Percentiles rank a stretch among this genome's conserved stretches.
Evolutionary conservation across 1,139 yeast species (phyloP).

Genomic region (Candida tunisiensis): DNA sequence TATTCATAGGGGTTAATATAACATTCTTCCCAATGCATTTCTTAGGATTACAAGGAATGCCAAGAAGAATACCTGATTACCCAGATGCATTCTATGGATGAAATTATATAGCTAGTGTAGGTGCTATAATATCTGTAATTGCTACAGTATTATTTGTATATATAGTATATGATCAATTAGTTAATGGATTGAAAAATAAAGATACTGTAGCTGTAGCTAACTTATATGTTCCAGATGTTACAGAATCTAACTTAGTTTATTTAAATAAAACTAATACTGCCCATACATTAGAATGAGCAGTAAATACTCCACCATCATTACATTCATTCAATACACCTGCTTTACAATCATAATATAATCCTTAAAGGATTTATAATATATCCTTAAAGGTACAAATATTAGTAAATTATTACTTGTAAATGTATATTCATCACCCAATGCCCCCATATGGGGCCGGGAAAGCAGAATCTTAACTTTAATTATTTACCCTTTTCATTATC

Average conservation of each 20-base stretch:
- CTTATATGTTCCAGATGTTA: constrained; percentile 1
- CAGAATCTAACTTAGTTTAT: constrained; percentile 1
- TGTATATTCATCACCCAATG: not conserved
- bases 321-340: constrained; percentile 2
- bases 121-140: constrained; percentile 5
- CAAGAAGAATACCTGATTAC: constrained; percentile 2
- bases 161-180: constrained; percentile 2
- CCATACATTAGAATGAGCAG: constrained; percentile 2
- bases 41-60: not conserved
- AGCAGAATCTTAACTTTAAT: constrained; percentile 1
- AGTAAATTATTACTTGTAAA: constrained; percentile 1
- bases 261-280: constrained; percentile 1
- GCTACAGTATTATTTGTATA: constrained; percentile 4
- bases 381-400: not conserved
- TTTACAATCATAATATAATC: not conserved
- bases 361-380: not conserved
- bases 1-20: constrained; percentile 1
- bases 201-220: constrained; percentile 1
- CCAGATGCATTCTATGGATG: constrained; percentile 4
- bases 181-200: constrained; percentile 1
- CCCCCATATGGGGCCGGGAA: not conserved
- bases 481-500: constrained; percentile 2
- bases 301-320: constrained; percentile 1
- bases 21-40: not conserved
- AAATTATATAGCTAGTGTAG: constrained; percentile 5